Evolutionary conservation across 2,329 filamentous ascomycete genomes (phyloP).

Genomic region (Stachybotrys chlorohalonatus): DNA sequence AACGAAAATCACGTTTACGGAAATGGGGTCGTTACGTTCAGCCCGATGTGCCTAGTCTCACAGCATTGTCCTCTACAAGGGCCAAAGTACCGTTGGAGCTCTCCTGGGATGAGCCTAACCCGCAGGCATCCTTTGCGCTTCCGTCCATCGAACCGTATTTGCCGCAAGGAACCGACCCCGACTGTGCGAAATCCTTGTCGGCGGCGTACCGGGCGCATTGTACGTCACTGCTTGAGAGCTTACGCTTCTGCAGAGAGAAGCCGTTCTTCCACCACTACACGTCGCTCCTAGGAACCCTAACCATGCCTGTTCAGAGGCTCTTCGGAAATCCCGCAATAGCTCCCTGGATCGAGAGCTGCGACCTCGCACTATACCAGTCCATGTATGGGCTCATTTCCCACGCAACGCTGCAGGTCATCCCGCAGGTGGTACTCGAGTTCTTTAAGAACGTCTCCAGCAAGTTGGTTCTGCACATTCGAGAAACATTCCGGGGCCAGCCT

Average conservation of each 20-base stretch:
- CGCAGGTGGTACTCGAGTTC: slow-evolving; percentile 77
- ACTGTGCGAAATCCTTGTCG: slow-evolving; percentile 75
- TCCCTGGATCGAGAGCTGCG: slow-evolving; percentile 90
- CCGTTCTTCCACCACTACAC: slow-evolving; percentile 93
- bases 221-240: slow-evolving; percentile 89
- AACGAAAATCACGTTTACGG: not conserved
- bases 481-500: slow-evolving; percentile 79
- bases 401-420: slow-evolving; percentile 85
- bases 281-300: slow-evolving; percentile 92
- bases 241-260: slow-evolving; percentile 93
- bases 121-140: slow-evolving; percentile 50
- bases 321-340: slow-evolving; percentile 74
- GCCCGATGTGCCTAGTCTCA: slow-evolving; percentile 43
- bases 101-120: slow-evolving; percentile 25
- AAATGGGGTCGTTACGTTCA: slow-evolving; percentile 37
- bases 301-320: slow-evolving; percentile 90
- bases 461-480: slow-evolving; percentile 71
- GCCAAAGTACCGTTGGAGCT: slow-evolving; percentile 51
- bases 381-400: slow-evolving; percentile 89
- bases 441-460: slow-evolving; percentile 78
- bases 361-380: slow-evolving; percentile 92
- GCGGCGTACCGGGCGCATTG: slow-evolving; percentile 92
- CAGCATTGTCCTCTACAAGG: slow-evolving; percentile 48
- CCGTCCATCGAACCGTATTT: slow-evolving; percentile 80
- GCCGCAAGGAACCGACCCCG: slow-evolving; percentile 71